Evolutionary conservation across 192 early-diverging fungal genomes (phyloP).

Genomic region (Hyaloraphidium curvatum): DNA sequence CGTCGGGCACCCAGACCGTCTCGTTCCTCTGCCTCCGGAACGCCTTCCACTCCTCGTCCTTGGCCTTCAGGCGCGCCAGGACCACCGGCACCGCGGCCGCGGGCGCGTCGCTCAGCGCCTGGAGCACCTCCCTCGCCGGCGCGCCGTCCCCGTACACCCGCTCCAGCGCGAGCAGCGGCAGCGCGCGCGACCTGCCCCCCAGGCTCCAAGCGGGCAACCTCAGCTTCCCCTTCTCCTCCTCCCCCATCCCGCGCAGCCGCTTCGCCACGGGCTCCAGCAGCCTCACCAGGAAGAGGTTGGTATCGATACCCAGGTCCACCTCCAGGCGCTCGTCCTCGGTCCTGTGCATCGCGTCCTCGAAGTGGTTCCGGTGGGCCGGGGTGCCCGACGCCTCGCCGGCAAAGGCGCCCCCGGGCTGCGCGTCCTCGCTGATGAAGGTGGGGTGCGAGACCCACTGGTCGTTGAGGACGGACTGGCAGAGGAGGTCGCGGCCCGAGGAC

Average conservation of each 20-base stretch:
- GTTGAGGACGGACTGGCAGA: conserved; percentile 87
- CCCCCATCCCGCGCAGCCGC: conserved; percentile 60
- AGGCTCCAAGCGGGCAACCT: conserved; percentile 54
- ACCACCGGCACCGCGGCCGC: conserved; percentile 82
- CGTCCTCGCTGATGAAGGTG: conserved; percentile 76
- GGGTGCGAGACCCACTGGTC: conserved; percentile 91
- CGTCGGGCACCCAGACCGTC: conserved; percentile 90
- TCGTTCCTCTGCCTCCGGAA: conserved; percentile 66
- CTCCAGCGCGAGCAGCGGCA: conserved; percentile 77
- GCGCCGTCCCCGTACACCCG: conserved; percentile 86
- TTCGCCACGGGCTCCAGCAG: conserved; percentile 76
- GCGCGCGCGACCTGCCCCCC: conserved; percentile 67
- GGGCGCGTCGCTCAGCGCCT: conserved; percentile 78
- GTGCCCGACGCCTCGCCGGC: too few relatives aligned
- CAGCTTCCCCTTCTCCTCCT: conserved; percentile 54
- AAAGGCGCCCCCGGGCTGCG: too few relatives aligned
- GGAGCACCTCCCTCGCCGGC: conserved; percentile 71
- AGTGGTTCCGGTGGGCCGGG: conserved; percentile 70
- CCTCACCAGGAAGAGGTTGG: conserved; percentile 72
- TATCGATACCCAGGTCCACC: conserved; percentile 93
- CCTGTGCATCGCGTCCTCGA: conserved; percentile 81
- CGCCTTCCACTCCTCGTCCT: conserved; percentile 93
- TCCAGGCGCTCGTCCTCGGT: conserved; percentile 95
- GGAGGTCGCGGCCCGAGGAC: conserved; percentile 79
- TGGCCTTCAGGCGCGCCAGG: conserved; percentile 87